Evolutionary conservation across 2,329 filamentous ascomycete species (phyloP).

Genomic region (Aspergillus ruber): DNA sequence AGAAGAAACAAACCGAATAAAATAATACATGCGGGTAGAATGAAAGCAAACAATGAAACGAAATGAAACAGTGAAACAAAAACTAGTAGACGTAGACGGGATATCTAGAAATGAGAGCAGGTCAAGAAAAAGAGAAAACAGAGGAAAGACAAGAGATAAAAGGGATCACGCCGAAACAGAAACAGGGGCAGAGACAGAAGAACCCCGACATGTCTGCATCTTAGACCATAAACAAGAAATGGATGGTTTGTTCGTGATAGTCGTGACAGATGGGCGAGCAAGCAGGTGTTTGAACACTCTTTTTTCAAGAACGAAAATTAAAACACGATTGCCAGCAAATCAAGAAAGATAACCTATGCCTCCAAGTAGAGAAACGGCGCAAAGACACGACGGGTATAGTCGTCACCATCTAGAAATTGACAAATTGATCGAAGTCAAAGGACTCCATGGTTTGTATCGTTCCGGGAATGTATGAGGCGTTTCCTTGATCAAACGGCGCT

Average conservation of each 20-base stretch:
- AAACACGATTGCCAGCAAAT: not conserved
- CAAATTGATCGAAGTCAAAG: not conserved
- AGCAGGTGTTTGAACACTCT: not conserved
- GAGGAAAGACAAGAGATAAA: not conserved
- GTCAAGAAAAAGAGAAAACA: not conserved
- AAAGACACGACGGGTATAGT: not conserved
- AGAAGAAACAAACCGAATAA: not conserved
- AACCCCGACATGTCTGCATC: not conserved
- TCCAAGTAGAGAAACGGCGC: not conserved
- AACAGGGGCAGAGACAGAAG: not conserved
- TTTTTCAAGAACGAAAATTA: not conserved
- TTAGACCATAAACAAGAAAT: not conserved
- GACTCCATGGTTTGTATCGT: not conserved
- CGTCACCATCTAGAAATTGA: not conserved
- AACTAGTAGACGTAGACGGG: not conserved
- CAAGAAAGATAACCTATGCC: not conserved
- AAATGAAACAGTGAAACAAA: not conserved
- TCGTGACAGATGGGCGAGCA: not conserved
- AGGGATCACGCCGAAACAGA: not conserved
- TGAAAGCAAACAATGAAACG: not conserved
- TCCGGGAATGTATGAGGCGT: not conserved
- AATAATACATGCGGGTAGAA: not conserved
- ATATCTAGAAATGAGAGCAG: not conserved
- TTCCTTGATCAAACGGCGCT: not conserved
- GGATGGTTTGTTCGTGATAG: not conserved